Conservation (phyloP, 1,139 yeast genomes). For the Trichomonascaceae sp. region DNA sequence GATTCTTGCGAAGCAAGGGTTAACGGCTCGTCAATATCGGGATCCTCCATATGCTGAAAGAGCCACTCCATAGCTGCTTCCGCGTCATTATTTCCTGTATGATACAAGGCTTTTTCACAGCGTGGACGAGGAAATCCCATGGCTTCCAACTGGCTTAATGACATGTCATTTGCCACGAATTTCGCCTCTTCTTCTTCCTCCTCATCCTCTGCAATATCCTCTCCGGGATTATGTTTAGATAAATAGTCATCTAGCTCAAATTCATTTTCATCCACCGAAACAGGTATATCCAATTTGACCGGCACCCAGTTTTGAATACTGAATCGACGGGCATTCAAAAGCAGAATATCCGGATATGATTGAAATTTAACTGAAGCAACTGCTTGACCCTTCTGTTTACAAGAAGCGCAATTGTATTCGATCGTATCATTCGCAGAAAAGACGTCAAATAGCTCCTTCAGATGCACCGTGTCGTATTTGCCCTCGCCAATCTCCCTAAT, state of each 20-base stretch:
- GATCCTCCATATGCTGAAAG: constrained; percentile 80
- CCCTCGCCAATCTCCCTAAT: constrained; percentile 41
- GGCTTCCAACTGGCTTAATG: constrained; percentile 49
- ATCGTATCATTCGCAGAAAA: constrained; percentile 48
- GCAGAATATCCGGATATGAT: constrained; percentile 63
- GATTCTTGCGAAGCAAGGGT: constrained; percentile 17
- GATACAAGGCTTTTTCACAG: constrained; percentile 58
- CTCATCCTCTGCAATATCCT: constrained; percentile 38
- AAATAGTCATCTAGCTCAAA: constrained; percentile 37
- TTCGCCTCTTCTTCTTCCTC: constrained; percentile 22
- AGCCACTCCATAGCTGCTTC: constrained; percentile 92
- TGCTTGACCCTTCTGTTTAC: constrained; percentile 37
- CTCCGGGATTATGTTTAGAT: constrained; percentile 40
- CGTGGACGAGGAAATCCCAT: constrained; percentile 88
- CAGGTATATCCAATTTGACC: constrained; percentile 68
- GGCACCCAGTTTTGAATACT: constrained; percentile 89
- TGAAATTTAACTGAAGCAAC: constrained; percentile 48
- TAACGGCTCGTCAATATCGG: constrained; percentile 65
- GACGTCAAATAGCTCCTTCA: constrained; percentile 49
- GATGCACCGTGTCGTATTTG: constrained; percentile 45
- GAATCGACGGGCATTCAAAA: constrained; percentile 73
- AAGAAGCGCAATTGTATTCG: constrained; percentile 54
- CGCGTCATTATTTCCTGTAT: constrained; percentile 61
- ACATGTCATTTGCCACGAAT: constrained; percentile 54
- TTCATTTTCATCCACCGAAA: constrained; percentile 47